phyloP scores from a whole-genome alignment of 768 basidiomycete species.

The Pisolithus microcarpus region DNA sequence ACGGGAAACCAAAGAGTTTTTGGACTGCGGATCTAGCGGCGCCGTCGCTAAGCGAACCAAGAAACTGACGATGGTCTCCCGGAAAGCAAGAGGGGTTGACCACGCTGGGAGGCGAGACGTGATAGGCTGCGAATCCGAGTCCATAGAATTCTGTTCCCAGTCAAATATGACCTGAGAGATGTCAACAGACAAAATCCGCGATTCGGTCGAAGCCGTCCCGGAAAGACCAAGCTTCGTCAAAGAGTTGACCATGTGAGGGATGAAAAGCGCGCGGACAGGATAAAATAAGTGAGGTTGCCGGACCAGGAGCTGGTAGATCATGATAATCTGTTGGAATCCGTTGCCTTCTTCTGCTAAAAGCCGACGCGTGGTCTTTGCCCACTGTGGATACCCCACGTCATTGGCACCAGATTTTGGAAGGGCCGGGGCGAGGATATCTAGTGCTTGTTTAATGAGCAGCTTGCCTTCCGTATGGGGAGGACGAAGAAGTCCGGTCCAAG shows the following conservation, averaged over 20 bases:
- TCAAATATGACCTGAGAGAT: constrained; percentile 85
- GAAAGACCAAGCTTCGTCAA: constrained; percentile 84
- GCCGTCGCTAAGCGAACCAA: constrained; percentile 85
- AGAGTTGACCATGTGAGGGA: constrained; percentile 89
- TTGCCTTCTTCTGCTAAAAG: constrained; percentile 85
- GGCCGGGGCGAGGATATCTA: constrained; percentile 79
- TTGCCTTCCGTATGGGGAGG: constrained; percentile 75
- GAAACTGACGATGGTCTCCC: constrained; percentile 92
- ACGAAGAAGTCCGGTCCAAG: constrained; percentile 86
- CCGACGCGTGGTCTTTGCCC: constrained; percentile 83
- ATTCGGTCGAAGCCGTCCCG: constrained; percentile 62
- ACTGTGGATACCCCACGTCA: constrained; percentile 52
- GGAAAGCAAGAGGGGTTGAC: constrained; percentile 70
- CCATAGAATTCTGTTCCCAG: constrained; percentile 74
- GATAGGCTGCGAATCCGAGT: constrained; percentile 17
- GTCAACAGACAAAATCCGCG: constrained; percentile 82
- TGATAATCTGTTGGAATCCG: constrained; percentile 58
- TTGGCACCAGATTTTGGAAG: constrained; percentile 63
- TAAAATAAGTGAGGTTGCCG: constrained; percentile 90
- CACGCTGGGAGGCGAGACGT: constrained; percentile 35
- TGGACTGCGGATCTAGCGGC: constrained; percentile 39
- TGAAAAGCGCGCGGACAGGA: constrained; percentile 85
- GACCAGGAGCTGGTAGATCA: constrained; percentile 87
- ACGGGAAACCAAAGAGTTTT: constrained; percentile 46
- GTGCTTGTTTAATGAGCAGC: constrained; percentile 71